These are phyloP conservation scores for Selaginella moellendorffii DNA, from an alignment of 75 land plant genomes.

Conservation along the genomic window DNA sequence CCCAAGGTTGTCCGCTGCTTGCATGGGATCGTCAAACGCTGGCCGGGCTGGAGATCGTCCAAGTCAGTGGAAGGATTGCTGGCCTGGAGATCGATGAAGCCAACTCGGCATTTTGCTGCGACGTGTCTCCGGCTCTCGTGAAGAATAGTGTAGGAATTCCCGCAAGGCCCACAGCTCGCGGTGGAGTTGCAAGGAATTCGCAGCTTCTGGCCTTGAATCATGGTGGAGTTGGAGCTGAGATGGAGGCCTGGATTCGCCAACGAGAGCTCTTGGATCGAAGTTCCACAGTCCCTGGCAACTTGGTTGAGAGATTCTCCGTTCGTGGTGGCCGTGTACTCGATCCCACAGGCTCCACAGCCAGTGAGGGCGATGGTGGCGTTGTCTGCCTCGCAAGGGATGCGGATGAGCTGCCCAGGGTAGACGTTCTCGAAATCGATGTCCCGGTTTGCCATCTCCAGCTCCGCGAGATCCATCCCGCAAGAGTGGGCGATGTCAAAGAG, in stretches of 20 bases:
- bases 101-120: background rate
- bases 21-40: too few species aligned
- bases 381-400: background rate
- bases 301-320: background rate
- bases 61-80: too few species aligned
- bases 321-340: background rate
- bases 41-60: too few species aligned
- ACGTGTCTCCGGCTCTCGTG: background rate
- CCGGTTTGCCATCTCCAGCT: background rate
- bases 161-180: background rate
- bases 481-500: background rate
- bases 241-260: background rate
- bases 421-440: background rate
- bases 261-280: background rate
- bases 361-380: background rate
- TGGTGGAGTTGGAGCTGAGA: background rate
- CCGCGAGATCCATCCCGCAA: background rate
- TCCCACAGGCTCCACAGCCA: background rate
- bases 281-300: background rate
- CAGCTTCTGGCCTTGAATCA: background rate
- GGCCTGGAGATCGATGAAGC: background rate
- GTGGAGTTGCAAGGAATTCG: background rate
- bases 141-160: background rate
- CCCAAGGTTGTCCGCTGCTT: background rate
- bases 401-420: background rate